Conservation (phyloP, 768 basidiomycete genomes). For the Tremella fuciformis region DNA sequence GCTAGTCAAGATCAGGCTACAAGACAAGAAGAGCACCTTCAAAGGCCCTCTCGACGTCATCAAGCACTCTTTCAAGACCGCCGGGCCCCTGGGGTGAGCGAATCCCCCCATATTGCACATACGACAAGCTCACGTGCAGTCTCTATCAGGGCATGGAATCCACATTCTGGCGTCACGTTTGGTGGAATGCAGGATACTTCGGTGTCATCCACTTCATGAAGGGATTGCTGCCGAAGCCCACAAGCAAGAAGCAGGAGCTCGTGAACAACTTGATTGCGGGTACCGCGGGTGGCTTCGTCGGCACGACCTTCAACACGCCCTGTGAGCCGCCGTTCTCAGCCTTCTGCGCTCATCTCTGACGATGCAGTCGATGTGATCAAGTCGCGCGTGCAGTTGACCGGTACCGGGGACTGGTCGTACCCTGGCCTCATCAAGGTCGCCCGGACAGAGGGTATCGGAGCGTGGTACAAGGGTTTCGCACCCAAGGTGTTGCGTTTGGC, state of each 20-base stretch:
- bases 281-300: slow-evolving; percentile 70
- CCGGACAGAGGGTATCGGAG: slow-evolving; percentile 52
- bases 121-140: neutral
- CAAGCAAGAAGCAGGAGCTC: slow-evolving; percentile 69
- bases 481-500: slow-evolving; percentile 86
- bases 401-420: slow-evolving; percentile 60
- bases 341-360: neutral
- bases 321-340: slow-evolving; percentile 55
- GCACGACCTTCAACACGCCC: slow-evolving; percentile 88
- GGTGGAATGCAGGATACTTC: slow-evolving; percentile 81
- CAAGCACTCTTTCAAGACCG: slow-evolving; percentile 68
- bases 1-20: slow-evolving; percentile 64
- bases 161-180: slow-evolving; percentile 77
- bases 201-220: slow-evolving; percentile 79
- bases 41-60: slow-evolving; percentile 90
- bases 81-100: slow-evolving; percentile 68
- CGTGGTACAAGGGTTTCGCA: slow-evolving; percentile 62
- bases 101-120: neutral
- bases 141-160: slow-evolving; percentile 94
- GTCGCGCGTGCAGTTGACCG: slow-evolving; percentile 75
- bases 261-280: slow-evolving; percentile 93
- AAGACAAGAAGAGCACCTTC: slow-evolving; percentile 88
- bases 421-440: slow-evolving; percentile 60
- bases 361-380: slow-evolving; percentile 75
- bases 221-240: slow-evolving; percentile 73